Evolutionary conservation across 2,329 filamentous ascomycete species (phyloP), one percentile per base, ranked within the genome.

Genomic region (Aciculosporium take): DNA sequence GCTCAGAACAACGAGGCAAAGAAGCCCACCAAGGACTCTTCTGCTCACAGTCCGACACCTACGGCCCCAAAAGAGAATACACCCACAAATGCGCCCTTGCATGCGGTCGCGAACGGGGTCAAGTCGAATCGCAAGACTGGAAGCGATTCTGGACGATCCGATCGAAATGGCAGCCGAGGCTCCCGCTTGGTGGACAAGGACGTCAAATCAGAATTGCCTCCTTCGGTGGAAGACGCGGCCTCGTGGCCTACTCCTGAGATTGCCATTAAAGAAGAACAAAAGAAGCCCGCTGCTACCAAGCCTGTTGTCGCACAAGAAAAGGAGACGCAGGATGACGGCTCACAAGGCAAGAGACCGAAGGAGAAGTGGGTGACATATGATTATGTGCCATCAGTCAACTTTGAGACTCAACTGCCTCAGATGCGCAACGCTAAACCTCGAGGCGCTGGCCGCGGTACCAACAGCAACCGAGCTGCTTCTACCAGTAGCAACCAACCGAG

Each of bases 211-310:
- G 63, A 61, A 20, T 47, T 61, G 2, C 56, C 67, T 4, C 84
- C 84, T 21, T 71, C 84, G 2, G 81, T 85, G 36, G 78, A 74
- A 44, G 88, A 96, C 59, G 72, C 84, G 38, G 67, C 76, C 40
- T 79, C 79, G 17, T 98, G 91, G 91, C 91, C 91, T 13, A 96
- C 89, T 3, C 87, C 87, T 0, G 85, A 94, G 51, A 76, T 81
- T 40, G 78, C 80, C 38, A 61, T 62, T 35, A 66, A 70, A 48
- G 86, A 91, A 51, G 75, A 83, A 46, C 84, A 84, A 62, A 79
- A 80, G 54, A 87, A 85, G 59, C 63, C 69, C 7, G 28, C 20
- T 4, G 36, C 41, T 2, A 71, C 79, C 42, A 85, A 85, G 59
- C 64, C 67, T 40, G 61, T 67, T 25, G 66, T 75, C 18, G 69